Base-by-base conservation (phyloP, 129 eudicot species). In the Flaveria linearis region DNA sequence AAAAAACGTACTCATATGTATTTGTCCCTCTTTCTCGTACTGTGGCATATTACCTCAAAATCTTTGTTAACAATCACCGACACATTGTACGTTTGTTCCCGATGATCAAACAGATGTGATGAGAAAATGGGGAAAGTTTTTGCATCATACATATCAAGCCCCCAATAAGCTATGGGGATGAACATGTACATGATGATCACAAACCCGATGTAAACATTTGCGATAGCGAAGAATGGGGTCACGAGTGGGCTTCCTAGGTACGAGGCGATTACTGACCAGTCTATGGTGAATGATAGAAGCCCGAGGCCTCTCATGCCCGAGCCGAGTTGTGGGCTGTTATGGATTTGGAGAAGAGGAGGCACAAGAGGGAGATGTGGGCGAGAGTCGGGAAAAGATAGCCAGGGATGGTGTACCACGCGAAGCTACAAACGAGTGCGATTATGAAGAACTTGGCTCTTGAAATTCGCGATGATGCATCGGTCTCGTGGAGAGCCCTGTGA, bases 291-390 rank as follows among this genome's bases (percentile, higher is more conserved):
- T 11, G 96, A 81, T 5, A 51, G 82, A 2, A 89, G 30, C 62
- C 96, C 96, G 16, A 89, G 87, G 18, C 92, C 90, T 0, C 28
- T 51, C 86, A 87, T 68, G 46, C 96, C 96, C 3, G 92, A 89
- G 9, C 96, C 96, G 9, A 89, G 12, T 71, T 87, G 88, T 36
- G 89, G 14, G 82, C 87, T 4, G 82, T 73, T 43, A 83, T 64
- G 4, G 92, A 87, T 13, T 83, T 73, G 0, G 88, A 79, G 39
- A 68, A 57, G 9, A 73, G 30, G 73, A 55, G 76, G 75, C 96
- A 87, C 11, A 87, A 74, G 71, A 82, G 12, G 0, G 96, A 83
- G 7, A 90, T n/a, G 82, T 72, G 76, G 14, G 86, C 69, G 33
- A 87, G 52, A 12, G 84, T 83, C 7, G 80, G 50, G 81, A 87